phyloP scores from a whole-genome alignment of 2,329 filamentous ascomycete species.

The Ceratocystis ficicola region DNA sequence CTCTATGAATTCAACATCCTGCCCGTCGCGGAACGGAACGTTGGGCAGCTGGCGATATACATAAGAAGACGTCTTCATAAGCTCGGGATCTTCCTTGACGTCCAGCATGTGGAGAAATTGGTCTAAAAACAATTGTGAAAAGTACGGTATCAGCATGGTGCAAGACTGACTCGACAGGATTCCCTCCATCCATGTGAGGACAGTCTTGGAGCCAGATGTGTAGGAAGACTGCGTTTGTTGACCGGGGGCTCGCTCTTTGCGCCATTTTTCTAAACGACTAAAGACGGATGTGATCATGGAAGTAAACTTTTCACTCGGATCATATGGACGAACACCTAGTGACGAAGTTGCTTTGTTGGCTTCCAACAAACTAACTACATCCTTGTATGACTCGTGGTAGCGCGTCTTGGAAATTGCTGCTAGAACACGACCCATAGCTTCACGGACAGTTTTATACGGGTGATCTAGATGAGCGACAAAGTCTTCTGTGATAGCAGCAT shows the following conservation, averaged over 20 bases:
- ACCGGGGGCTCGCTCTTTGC: conserved; percentile 67
- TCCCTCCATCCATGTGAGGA: conserved; percentile 86
- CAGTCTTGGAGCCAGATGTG: conserved; percentile 91
- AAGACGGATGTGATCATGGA: conserved; percentile 65
- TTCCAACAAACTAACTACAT: conserved; percentile 62
- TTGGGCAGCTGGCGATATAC: conserved; percentile 95
- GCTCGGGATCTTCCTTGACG: conserved; percentile 92
- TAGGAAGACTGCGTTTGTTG: conserved; percentile 91
- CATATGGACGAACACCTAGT: conserved; percentile 73
- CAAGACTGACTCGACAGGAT: conserved; percentile 88
- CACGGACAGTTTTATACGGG: conserved; percentile 92
- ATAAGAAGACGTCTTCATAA: conserved; percentile 88
- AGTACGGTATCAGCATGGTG: conserved; percentile 80
- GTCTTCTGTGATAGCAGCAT: conserved; percentile 76
- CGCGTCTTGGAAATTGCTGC: conserved; percentile 79
- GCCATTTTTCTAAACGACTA: conserved; percentile 70
- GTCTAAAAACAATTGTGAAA: conserved; percentile 77
- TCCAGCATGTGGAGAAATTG: conserved; percentile 99
- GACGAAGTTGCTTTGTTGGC: conserved; percentile 69
- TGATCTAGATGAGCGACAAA: conserved; percentile 89
- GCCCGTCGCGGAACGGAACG: conserved; percentile 77
- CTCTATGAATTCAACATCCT: conserved; percentile 73
- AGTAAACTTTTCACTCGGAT: conserved; percentile 61
- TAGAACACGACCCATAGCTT: conserved; percentile 83
- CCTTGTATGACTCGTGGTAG: conserved; percentile 86